Conservation (phyloP, 1,139 yeast genomes). For the Taphrina confusa region DNA sequence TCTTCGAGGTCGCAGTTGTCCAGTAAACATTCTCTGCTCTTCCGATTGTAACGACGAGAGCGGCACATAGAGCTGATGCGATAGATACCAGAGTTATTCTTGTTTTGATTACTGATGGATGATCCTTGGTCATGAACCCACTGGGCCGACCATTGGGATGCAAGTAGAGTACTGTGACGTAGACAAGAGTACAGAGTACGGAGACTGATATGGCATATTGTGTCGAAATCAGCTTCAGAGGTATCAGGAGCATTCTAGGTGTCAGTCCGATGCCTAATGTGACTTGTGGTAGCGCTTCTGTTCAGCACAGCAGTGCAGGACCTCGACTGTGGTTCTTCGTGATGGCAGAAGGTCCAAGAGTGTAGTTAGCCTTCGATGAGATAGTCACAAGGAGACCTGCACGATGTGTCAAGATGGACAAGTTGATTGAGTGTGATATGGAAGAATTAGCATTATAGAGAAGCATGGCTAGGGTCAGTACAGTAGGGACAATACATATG, state of each 20-base stretch:
- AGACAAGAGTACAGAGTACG: constrained; percentile 41
- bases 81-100: constrained; percentile 50
- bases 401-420: too few species aligned
- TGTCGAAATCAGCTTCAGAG: constrained; percentile 17
- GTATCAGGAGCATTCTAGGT: neutral
- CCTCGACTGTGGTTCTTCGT: too few species aligned
- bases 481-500: too few species aligned
- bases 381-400: too few species aligned
- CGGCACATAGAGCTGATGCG: constrained; percentile 45
- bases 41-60: constrained; percentile 45
- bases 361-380: too few species aligned
- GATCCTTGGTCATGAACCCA: constrained; percentile 43
- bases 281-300: too few species aligned
- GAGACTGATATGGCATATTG: constrained; percentile 44
- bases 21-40: constrained; percentile 42
- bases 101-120: constrained; percentile 47
- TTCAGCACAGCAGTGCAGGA: too few species aligned
- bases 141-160: constrained; percentile 45
- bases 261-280: too few species aligned
- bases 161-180: constrained; percentile 46
- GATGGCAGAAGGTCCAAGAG: too few species aligned
- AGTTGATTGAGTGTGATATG: too few species aligned
- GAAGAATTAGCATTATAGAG: too few species aligned
- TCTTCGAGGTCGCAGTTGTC: constrained; percentile 38
- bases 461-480: too few species aligned